A percentile compares a stretch with the other conserved stretches of the same genome.
These are phyloP conservation scores for Omphalotus guepiniiformis DNA, from an alignment of 768 basidiomycete genomes.

Conservation along the genomic window DNA sequence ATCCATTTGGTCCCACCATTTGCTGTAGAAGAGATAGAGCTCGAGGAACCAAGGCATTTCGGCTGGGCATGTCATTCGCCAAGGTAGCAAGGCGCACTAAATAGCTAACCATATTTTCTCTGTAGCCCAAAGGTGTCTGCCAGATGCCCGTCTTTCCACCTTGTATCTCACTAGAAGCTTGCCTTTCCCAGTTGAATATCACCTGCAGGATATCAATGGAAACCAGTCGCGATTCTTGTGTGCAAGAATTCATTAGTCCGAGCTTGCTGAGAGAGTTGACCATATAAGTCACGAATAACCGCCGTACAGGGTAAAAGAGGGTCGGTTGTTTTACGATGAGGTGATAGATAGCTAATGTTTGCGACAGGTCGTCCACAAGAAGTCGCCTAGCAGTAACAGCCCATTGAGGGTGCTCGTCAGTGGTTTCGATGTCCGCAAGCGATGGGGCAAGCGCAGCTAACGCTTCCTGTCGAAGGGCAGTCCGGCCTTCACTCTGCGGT, in stretches of 20 bases:
- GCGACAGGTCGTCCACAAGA: slow-evolving; percentile 81
- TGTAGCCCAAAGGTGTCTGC: slow-evolving; percentile 73
- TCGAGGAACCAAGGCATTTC: slow-evolving; percentile 51
- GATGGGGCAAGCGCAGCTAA: slow-evolving; percentile 83
- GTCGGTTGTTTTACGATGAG: slow-evolving; percentile 88
- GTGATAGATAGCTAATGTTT: slow-evolving; percentile 78
- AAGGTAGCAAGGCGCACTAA: slow-evolving; percentile 86
- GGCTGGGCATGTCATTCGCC: slow-evolving; percentile 48
- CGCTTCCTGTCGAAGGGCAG: slow-evolving; percentile 76
- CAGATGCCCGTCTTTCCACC: slow-evolving; percentile 36
- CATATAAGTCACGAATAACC: slow-evolving; percentile 90
- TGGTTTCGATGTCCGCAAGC: slow-evolving; percentile 59
- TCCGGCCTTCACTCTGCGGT: slow-evolving; percentile 69
- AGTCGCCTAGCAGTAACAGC: slow-evolving; percentile 81
- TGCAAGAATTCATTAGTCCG: slow-evolving; percentile 70
- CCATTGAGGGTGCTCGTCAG: slow-evolving; percentile 71
- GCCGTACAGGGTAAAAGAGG: slow-evolving; percentile 89
- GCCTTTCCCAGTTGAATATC: slow-evolving; percentile 92
- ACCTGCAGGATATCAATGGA: slow-evolving; percentile 90
- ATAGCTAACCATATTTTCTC: slow-evolving; percentile 93
- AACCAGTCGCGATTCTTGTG: slow-evolving; percentile 75
- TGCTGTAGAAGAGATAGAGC: slow-evolving; percentile 65
- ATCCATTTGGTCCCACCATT: slow-evolving; percentile 79
- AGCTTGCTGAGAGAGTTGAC: slow-evolving; percentile 86
- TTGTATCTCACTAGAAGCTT: slow-evolving; percentile 32